Evolutionary conservation across 345 rosid genomes (phyloP).

Genomic region (Eucalyptus paniculata): DNA sequence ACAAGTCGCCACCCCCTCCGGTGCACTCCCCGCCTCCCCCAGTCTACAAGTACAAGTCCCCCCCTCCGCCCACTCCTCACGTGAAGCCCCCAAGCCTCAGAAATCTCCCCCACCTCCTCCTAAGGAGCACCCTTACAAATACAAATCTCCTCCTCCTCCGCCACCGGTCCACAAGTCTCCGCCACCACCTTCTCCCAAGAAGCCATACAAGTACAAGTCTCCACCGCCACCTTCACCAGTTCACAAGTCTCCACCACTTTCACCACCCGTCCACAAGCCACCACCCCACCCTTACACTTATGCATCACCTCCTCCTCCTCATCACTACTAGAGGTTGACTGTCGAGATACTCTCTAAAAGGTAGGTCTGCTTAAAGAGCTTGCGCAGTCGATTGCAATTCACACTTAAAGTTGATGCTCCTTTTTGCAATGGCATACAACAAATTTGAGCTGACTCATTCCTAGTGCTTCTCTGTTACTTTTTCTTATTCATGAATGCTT

Average conservation of each 20-base stretch:
- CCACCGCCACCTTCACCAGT: not conserved
- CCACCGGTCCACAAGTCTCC: conserved; percentile 6
- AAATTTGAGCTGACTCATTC: not conserved
- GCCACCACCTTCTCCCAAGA: not conserved
- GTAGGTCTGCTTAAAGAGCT: not conserved
- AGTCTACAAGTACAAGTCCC: not conserved
- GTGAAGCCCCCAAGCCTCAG: not conserved
- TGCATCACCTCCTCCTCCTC: conserved; percentile 27
- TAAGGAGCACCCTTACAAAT: not conserved
- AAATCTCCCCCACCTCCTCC: conserved; percentile 16
- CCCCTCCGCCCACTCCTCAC: conserved; percentile 14
- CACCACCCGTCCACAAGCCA: not conserved
- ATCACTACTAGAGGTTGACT: conserved; percentile 26
- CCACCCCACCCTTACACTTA: conserved; percentile 4
- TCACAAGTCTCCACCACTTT: not conserved
- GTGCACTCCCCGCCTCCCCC: conserved; percentile 1
- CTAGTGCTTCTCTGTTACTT: not conserved
- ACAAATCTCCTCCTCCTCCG: conserved; percentile 15
- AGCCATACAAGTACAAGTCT: not conserved
- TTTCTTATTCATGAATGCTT: not conserved
- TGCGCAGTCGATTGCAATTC: not conserved
- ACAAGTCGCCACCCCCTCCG: not conserved
- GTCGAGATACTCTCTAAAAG: not conserved
- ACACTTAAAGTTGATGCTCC: not conserved
- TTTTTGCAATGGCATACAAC: not conserved